phyloP scores from a whole-genome alignment of 192 early-diverging fungal genomes.

The Entomortierella beljakovae region DNA sequence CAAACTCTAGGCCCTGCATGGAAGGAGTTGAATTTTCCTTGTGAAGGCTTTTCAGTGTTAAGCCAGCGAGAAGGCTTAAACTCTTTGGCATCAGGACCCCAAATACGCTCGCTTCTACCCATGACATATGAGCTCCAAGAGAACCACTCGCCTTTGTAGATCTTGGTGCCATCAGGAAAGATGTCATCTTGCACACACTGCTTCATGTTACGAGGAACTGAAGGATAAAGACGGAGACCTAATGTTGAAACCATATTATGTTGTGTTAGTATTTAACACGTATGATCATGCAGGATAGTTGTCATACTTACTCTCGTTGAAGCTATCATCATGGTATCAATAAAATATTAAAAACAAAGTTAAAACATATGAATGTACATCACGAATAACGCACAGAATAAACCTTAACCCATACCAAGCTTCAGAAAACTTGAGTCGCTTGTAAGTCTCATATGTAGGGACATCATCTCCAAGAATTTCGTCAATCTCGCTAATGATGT shows the following conservation, averaged over 20 bases:
- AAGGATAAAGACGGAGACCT: constrained; percentile 24
- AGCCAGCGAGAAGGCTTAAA: constrained; percentile 80
- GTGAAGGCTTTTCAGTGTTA: constrained; percentile 12
- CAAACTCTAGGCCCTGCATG: constrained; percentile 2
- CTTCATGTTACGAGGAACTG: constrained; percentile 58
- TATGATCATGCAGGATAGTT: neutral
- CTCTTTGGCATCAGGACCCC: constrained; percentile 71
- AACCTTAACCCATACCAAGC: too few species aligned
- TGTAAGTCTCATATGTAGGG: constrained; percentile 35
- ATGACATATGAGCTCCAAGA: constrained; percentile 61
- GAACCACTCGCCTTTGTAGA: constrained; percentile 63
- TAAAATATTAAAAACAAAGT: neutral
- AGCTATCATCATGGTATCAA: neutral
- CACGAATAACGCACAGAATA: too few species aligned
- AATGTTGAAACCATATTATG: too few species aligned
- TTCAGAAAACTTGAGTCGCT: constrained; percentile 31
- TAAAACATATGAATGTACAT: too few species aligned
- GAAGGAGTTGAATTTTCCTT: neutral
- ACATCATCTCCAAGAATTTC: constrained; percentile 7
- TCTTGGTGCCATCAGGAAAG: constrained; percentile 69
- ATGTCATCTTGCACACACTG: constrained; percentile 65
- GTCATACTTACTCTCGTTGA: neutral
- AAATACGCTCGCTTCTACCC: constrained; percentile 64
- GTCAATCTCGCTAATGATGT: constrained; percentile 48
- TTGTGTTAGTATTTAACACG: neutral